phyloP scores from a whole-genome alignment of 2,329 filamentous ascomycete genomes.

The Ophiostoma angusticollis region DNA sequence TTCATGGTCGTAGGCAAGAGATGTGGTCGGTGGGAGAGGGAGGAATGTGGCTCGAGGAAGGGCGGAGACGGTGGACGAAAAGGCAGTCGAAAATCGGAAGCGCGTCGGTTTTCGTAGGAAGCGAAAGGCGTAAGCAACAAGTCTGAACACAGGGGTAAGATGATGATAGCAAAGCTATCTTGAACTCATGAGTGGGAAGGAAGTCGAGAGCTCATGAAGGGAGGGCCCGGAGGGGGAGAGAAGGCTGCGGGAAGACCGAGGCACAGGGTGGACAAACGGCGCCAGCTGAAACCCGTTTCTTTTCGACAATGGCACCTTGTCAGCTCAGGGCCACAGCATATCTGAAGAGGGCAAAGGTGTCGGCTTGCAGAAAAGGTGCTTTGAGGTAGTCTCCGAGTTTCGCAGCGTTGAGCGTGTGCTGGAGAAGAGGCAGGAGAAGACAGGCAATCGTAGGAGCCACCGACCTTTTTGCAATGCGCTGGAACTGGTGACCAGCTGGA shows the following conservation, averaged over 20 bases:
- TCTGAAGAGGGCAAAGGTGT: background rate
- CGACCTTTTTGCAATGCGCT: conserved; percentile 7
- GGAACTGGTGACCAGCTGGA: conserved; percentile 3
- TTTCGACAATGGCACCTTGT: background rate
- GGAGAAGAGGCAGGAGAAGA: conserved; percentile 3
- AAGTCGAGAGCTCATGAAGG: background rate
- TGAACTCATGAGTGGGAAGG: background rate
- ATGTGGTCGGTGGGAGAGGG: background rate
- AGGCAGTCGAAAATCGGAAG: background rate
- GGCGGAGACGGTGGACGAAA: background rate
- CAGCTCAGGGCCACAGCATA: conserved; percentile 4
- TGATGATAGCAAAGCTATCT: too few species aligned
- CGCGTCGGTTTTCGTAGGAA: background rate
- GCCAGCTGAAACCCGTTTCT: background rate
- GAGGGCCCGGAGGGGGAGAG: background rate
- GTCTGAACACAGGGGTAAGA: too few species aligned
- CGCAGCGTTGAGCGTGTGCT: background rate
- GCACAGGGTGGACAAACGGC: background rate
- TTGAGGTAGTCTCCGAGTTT: background rate
- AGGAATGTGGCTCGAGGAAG: background rate
- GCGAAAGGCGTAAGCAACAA: too few species aligned
- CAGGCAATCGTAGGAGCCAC: background rate
- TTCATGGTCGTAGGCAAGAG: conserved; percentile 33
- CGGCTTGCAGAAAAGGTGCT: background rate
- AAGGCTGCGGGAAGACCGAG: background rate